Base-by-base conservation (phyloP, 306 rosid genomes). In the Acmispon strigosus region DNA sequence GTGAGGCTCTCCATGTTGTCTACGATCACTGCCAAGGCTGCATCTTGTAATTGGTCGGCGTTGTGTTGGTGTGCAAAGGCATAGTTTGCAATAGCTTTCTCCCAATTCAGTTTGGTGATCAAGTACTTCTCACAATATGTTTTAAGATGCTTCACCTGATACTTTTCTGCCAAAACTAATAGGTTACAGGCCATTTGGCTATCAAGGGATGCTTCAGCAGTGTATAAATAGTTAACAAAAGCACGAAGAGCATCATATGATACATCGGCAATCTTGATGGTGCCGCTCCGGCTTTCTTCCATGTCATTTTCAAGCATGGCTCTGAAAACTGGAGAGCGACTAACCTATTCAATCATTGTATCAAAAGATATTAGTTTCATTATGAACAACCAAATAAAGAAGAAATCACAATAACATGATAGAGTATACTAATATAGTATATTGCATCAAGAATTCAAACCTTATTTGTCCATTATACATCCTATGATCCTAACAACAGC, bases 281-380 rank as follows among this genome's bases (percentile, higher is more conserved):
- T 90, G 66, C 96, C 90, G 8, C 92, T 93, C 64, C 83, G 88
- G 62, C 90, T 87, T 82, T 93, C 94, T 54, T 83, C 82, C 98
- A 90, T 93, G 51, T 93, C 89, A 57, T 83, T 90, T 76, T 90
- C 96, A 0, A 93, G 89, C 94, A 93, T 90, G 44, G 94, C 96
- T 83, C 69, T 81, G 77, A 93, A 90, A 41, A 93, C 97, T 3
- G 87, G 96, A 36, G 98, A 93, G 58, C 96, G 94, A 51, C 84
- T 88, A 47, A 52, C 83, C 97, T 90, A 84, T 66, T 48, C 17
- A 48, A 48, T 15, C 44, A 61, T 63, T 13, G 10, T 3, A 20
- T 24, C 17, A 65, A 34, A 27, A 60, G 45, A 60, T 53, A 19
- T 52, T 32, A 70, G 72, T 45, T 74, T 71, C 69, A 65, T 20